Base-by-base conservation (phyloP, 495 filamentous ascomycete genomes). In the Penicillium mononematosum region DNA sequence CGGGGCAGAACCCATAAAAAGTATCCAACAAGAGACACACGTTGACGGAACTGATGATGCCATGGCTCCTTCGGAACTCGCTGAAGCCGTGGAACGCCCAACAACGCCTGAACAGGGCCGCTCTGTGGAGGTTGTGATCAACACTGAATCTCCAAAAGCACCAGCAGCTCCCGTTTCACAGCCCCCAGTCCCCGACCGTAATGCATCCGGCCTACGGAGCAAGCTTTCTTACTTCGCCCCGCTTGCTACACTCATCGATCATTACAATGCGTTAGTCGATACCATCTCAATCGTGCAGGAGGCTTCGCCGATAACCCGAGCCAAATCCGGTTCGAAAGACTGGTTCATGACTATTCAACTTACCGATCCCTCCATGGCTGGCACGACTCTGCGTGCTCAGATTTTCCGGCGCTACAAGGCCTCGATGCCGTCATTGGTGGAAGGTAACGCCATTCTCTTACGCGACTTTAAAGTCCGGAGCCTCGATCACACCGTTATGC, bases 401-500 rank as follows among this genome's bases (percentile, higher is more conserved):
- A 75, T 96, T 16, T 89, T 89, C 69, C 83, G 90, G 5, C 87
- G 90, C 1, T 84, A 87, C 65, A 86, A 85, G 61, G 80, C 81
- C 12, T 81, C 84, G 1, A 75, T 98, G 2, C 94, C 94, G 0
- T 65, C 78, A 5, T 76, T 90, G 24, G 73, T 77, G 3, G 78
- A 80, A 16, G 94, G 94, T 8, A 88, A 94, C 60, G 84, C 86
- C 3, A 76, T 96, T 20, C 69, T 98, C 38, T 78, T 98, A 12
- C 81, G 88, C 6, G 78, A 85, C 41, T 91, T 97, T 63, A 81
- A 79, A 52, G 89, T 95, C 14, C 67, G 75, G 53, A 80, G 69
- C 58, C 73, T 74, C 50, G 65, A 80, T 29, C 71, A 70, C 58
- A 69, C 69, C 7, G 62, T 80, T 36, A 72, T 73, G 25, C 75